Evolutionary conservation across 345 rosid species (phyloP).

Genomic region (Hibiscus mutabilis): DNA sequence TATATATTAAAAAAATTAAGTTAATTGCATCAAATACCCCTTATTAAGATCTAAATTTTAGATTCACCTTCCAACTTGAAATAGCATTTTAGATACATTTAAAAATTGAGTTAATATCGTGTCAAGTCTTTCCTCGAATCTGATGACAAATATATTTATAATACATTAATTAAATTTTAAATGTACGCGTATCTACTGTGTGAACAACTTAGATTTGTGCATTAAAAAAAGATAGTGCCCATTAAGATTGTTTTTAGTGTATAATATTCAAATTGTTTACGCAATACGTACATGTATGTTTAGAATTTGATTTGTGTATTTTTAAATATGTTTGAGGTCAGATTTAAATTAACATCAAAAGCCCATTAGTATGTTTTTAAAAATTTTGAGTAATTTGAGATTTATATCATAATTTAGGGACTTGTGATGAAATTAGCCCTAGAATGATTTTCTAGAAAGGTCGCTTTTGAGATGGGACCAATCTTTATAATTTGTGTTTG

Average conservation of each 20-base stretch:
- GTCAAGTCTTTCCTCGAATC: background rate
- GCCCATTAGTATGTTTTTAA: background rate
- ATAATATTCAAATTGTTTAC: too few species aligned
- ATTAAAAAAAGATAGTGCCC: too few species aligned
- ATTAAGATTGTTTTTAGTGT: too few species aligned
- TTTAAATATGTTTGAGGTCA: background rate
- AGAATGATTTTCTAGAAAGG: background rate
- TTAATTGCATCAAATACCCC: background rate
- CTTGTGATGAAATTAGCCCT: background rate
- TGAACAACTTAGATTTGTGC: background rate
- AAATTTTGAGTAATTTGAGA: background rate
- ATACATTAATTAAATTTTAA: too few species aligned
- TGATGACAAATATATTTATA: background rate
- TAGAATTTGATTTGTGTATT: too few species aligned
- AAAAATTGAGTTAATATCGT: too few species aligned
- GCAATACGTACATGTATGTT: background rate
- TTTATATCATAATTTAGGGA: background rate
- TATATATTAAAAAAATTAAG: background rate
- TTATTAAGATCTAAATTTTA: background rate
- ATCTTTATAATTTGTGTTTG: constrained; percentile 5
- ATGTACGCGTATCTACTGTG: too few species aligned
- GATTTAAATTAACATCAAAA: background rate
- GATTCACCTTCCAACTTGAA: background rate
- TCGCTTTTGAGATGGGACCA: constrained; percentile 10
- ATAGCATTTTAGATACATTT: background rate